Evolutionary conservation across 2,329 filamentous ascomycete genomes (phyloP).

Genomic region (Botryotinia calthae): DNA sequence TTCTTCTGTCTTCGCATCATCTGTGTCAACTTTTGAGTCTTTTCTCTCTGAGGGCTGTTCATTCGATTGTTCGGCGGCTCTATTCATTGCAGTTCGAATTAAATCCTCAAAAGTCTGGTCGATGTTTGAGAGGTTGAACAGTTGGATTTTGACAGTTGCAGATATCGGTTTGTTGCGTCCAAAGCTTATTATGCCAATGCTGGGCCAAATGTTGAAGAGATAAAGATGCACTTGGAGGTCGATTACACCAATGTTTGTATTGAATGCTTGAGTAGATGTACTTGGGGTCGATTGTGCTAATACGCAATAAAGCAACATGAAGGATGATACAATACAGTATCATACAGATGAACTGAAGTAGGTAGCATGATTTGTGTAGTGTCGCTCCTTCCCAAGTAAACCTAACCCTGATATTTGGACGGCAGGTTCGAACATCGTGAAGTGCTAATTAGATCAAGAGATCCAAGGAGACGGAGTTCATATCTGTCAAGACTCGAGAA

Average conservation of each 20-base stretch:
- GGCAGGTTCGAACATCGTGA: not conserved
- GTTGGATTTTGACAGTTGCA: not conserved
- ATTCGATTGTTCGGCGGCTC: not conserved
- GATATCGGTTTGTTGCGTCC: not conserved
- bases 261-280: not conserved
- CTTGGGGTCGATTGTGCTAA: not conserved
- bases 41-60: not conserved
- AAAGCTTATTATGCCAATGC: not conserved
- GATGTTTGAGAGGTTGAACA: not conserved
- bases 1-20: not conserved
- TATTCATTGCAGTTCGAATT: not conserved
- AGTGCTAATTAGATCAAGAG: not conserved
- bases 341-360: not conserved
- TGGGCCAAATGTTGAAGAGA: not conserved
- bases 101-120: not conserved
- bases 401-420: not conserved
- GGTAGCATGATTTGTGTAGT: not conserved
- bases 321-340: not conserved
- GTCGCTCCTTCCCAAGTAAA: not conserved
- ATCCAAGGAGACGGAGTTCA: not conserved
- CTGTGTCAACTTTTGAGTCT: not conserved
- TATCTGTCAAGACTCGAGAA: too few species aligned
- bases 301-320: not conserved
- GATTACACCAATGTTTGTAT: not conserved
- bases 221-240: not conserved